Conservation (phyloP, 805 yeast genomes). For the Teunomyces kruisii region DNA sequence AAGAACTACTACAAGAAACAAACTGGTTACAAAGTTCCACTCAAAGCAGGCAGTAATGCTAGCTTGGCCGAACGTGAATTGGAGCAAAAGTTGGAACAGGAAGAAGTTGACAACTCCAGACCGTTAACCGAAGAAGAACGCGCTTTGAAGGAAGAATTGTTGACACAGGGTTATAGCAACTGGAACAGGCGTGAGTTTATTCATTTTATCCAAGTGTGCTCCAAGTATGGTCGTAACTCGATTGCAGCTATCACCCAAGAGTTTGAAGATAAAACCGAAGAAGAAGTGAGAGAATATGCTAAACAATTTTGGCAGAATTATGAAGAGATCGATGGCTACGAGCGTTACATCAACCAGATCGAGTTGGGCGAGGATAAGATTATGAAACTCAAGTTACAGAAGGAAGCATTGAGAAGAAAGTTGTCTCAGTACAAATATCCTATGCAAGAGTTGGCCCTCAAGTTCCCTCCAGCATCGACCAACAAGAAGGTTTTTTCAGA, state of each 20-base stretch:
- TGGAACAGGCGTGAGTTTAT: conserved; percentile 90
- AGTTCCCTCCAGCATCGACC: conserved; percentile 68
- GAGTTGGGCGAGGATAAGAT: conserved; percentile 88
- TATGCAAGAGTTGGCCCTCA: conserved; percentile 69
- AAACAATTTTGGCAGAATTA: conserved; percentile 78
- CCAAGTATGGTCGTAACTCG: conserved; percentile 80
- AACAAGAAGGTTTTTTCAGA: conserved; percentile 70
- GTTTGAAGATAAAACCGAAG: conserved; percentile 75
- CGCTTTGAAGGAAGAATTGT: conserved; percentile 54
- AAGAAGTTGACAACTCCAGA: conserved; percentile 72
- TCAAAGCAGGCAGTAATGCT: conserved; percentile 51
- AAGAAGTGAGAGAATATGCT: conserved; percentile 78
- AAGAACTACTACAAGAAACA: conserved; percentile 72
- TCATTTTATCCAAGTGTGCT: conserved; percentile 70
- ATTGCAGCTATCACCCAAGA: conserved; percentile 70
- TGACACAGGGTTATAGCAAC: conserved; percentile 67
- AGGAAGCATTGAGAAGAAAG: conserved; percentile 76
- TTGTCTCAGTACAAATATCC: conserved; percentile 72
- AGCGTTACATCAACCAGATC: conserved; percentile 74
- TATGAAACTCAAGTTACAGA: conserved; percentile 62
- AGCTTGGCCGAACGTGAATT: conserved; percentile 33
- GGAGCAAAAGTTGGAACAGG: conserved; percentile 59
- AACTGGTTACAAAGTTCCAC: conserved; percentile 62
- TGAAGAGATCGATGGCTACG: conserved; percentile 84
- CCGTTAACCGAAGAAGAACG: conserved; percentile 85